Base-by-base conservation (phyloP, 2,329 filamentous ascomycete species). In the Clonostachys sp. region DNA sequence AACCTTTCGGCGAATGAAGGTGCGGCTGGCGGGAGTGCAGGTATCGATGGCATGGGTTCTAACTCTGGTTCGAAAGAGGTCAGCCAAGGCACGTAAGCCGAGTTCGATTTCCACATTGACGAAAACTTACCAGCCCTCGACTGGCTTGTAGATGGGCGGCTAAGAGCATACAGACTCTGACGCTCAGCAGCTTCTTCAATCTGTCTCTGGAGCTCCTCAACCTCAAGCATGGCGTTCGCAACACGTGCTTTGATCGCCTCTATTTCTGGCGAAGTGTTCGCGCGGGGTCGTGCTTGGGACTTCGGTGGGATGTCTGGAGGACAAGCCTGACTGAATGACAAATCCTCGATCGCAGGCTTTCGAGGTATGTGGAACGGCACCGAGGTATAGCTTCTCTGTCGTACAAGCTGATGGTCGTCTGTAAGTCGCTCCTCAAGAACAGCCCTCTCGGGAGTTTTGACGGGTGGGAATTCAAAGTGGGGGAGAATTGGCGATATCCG, bases 141-240 rank as follows among this genome's bases (percentile, higher is more conserved):
- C 51, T 73, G 64, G 17, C 72, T 64, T 38, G 75, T 81, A 40
- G 76, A 75, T 34, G 78, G 77, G 44, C 78, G 71, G 59, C 76
- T 80, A 50, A 58, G 66, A 16, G 71, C 53, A 52, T 80, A 83
- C 34, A 82, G 62, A 60, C 77, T 84, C 62, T 81, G 78, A 50
- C 79, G 74, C 66, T 83, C 78, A 20, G 83, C 73, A 18, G 80
- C 68, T 45, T 78, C 73, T 45, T 85, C 77, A 46, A 85, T 83
- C 53, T 81, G 73, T 48, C 73, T 74, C 61, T 85, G 73, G 41
- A 83, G 61, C 48, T 66, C 68, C 47, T 86, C 82, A 51, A 80
- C 69, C 57, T 85, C 81, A 46, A 78, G 64, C 66, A 83, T 74
- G 44, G 77, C 78, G 50, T 66, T 72, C 33, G 78, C 80, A 41